Evolutionary conservation across 2,329 filamentous ascomycete species (phyloP).

Genomic region (Bisporella sp.): DNA sequence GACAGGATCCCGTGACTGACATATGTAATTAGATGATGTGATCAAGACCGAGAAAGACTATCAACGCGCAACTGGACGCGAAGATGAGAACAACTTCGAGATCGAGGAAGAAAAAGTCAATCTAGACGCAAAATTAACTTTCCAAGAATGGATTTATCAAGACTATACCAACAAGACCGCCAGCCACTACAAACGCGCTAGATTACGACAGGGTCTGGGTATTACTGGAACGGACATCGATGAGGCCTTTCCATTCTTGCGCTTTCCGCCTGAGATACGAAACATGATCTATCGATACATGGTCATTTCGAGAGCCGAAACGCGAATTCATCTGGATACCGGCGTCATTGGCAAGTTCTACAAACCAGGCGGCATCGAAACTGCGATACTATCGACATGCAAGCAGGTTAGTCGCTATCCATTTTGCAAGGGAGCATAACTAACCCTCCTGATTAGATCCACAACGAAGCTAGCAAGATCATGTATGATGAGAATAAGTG

Average conservation of each 20-base stretch:
- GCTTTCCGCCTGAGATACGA: slow-evolving; percentile 3
- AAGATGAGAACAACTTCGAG: not conserved
- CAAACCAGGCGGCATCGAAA: not conserved
- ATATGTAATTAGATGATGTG: not conserved
- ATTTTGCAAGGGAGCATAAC: not conserved
- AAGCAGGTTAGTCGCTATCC: not conserved
- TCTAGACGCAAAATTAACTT: not conserved
- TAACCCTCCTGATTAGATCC: not conserved
- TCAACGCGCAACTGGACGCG: not conserved
- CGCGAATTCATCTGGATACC: not conserved
- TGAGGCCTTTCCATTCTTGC: not conserved
- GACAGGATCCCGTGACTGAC: not conserved
- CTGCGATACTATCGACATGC: not conserved
- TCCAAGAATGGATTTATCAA: too few relatives aligned
- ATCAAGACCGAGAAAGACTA: not conserved
- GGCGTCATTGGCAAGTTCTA: not conserved
- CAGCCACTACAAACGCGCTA: too few relatives aligned
- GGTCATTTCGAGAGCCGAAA: not conserved
- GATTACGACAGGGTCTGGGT: too few relatives aligned
- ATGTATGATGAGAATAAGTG: not conserved
- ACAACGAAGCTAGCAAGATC: not conserved
- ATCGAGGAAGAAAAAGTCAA: not conserved
- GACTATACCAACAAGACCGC: too few relatives aligned
- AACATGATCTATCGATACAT: slow-evolving; percentile 6
- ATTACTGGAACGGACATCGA: not conserved